Evolutionary conservation across 2,329 filamentous ascomycete genomes (phyloP), one percentile per base, ranked within the genome.

Genomic region (Colletotrichum orchidophilum): DNA sequence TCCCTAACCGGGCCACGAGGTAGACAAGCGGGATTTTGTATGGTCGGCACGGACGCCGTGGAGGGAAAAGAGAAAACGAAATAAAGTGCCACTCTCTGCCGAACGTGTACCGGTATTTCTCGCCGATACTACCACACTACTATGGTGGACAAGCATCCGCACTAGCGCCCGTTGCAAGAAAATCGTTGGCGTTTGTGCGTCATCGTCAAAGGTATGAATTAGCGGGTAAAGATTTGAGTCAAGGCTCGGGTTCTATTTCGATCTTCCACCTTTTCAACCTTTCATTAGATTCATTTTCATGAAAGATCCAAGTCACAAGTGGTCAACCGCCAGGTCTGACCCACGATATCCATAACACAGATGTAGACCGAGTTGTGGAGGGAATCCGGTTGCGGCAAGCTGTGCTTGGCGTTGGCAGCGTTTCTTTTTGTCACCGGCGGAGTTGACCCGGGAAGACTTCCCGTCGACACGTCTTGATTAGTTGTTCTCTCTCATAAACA

Each of bases 41-140:
- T 63, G 50, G 66, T 60, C 49, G 54, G 66, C 61, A 65, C 66
- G 54, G 61, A 55, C 49, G 52, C 29, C 13, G 39, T 18, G 39
- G 26, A 29, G 21, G 13, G 4, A 3, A n/a, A 42, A 7, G n/a
- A 42, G 15, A 1, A 42, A n/a, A n/a, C 39, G 39, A 42, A 42
- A n/a, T 18, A 52, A 33, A 62, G 35, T 46, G 46, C 46, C 46
- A 9, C 15, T 6, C 54, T 50, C 46, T 59, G 54, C 63, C 54
- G 54, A 66, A 5, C 8, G 6, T 15, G 33, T 21, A 26, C 35
- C 18, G 39, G 58, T 9, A 26, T 49, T n/a, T 18, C 39, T 49
- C 26, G 39, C n/a, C 24, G 15, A 50, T n/a, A 9, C 11, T 8
- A 21, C 24, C 18, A 42, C 58, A 49, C 58, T 33, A 61, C n/a